Percentiles rank a stretch among this genome's conserved stretches.
These are phyloP conservation scores for Mycogone perniciosa DNA, from an alignment of 2,329 filamentous ascomycete species.

Conservation along the genomic window DNA sequence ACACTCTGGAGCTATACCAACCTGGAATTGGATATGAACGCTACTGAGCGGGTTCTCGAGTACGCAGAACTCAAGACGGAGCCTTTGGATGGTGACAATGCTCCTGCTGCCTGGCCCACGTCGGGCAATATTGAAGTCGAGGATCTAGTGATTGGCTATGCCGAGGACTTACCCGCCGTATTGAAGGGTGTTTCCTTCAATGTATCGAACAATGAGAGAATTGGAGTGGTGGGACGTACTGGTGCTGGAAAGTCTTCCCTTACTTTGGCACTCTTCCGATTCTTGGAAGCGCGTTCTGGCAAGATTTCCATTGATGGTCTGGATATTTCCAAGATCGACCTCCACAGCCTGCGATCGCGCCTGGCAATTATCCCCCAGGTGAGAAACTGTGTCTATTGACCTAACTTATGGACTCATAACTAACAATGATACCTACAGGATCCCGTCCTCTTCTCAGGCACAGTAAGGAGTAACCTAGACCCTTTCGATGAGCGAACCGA, in stretches of 20 bases:
- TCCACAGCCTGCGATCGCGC: conserved; percentile 64
- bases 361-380: conserved; percentile 71
- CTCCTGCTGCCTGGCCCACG: conserved; percentile 68
- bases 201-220: conserved; percentile 59
- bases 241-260: conserved; percentile 73
- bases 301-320: conserved; percentile 65
- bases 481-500: conserved; percentile 67
- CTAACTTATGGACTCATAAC: not conserved
- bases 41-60: conserved; percentile 68
- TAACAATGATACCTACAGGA: conserved; percentile 42
- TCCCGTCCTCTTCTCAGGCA: conserved; percentile 75
- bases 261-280: conserved; percentile 70
- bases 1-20: conserved; percentile 61
- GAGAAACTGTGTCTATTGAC: conserved; percentile 5
- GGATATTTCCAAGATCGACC: conserved; percentile 65
- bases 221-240: conserved; percentile 73
- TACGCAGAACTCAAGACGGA: conserved; percentile 66
- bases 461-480: conserved; percentile 69
- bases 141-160: conserved; percentile 66
- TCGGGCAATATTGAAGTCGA: conserved; percentile 68
- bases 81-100: conserved; percentile 51
- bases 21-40: conserved; percentile 73
- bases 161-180: conserved; percentile 62
- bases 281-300: conserved; percentile 62
- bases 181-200: conserved; percentile 63